Percentiles rank a stretch among this genome's conserved stretches.
phyloP scores from a whole-genome alignment of 1,139 yeast species.

The Kodamaea plutei region DNA sequence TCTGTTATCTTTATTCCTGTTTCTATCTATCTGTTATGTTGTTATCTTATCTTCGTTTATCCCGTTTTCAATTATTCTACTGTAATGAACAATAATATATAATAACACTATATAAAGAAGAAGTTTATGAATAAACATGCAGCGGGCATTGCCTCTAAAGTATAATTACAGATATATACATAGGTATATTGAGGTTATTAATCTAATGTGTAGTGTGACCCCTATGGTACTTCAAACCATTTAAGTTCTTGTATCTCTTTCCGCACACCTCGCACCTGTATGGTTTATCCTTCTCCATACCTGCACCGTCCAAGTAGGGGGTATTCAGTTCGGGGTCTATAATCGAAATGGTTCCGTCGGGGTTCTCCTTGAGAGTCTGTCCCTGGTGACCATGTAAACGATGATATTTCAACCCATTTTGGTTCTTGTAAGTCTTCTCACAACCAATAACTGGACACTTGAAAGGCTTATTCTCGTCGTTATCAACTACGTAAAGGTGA shows the following conservation, averaged over 20 bases:
- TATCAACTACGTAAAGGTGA: constrained; percentile 86
- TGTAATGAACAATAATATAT: no score
- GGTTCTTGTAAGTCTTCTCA: constrained; percentile 95
- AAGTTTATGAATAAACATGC: not conserved
- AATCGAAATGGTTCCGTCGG: constrained; percentile 89
- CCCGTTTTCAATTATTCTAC: no score
- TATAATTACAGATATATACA: constrained; percentile 1
- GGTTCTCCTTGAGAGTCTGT: constrained; percentile 84
- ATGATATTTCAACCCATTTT: constrained; percentile 94
- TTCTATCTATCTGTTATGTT: no score
- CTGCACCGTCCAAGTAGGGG: constrained; percentile 89
- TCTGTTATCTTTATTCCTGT: no score
- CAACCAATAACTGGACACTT: constrained; percentile 98
- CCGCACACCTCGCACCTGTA: constrained; percentile 98
- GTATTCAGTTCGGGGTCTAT: constrained; percentile 91
- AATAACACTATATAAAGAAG: constrained; percentile 5
- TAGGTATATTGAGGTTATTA: constrained; percentile 1
- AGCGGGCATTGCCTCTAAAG: constrained; percentile 1
- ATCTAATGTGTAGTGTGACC: constrained; percentile 90
- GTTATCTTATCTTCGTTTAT: no score
- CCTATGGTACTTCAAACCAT: constrained; percentile 94
- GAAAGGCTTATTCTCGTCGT: constrained; percentile 90
- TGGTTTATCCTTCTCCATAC: constrained; percentile 96
- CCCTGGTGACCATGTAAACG: constrained; percentile 96
- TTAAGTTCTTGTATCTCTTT: constrained; percentile 89